Evolutionary conservation across 257 asterid genomes (phyloP), one percentile per base, ranked within the genome.

Genomic region (Gardenia jasminoides): DNA sequence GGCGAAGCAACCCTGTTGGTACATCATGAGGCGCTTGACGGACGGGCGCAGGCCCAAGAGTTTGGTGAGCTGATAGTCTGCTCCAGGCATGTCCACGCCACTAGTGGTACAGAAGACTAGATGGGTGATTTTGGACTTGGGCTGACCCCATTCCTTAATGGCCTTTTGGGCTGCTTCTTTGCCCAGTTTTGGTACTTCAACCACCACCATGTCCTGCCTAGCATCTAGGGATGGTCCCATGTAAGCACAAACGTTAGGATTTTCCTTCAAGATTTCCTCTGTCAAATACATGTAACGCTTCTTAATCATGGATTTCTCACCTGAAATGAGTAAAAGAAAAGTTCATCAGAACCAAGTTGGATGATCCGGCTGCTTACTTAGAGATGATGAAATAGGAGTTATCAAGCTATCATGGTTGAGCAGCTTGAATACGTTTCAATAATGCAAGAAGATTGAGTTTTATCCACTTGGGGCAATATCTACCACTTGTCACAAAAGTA

Each of bases 81-180:
- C 90, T 17, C 97, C 97, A 17, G 97, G 97, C 95, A 92, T 92
- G 91, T 92, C 97, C 67, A 93, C 95, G 48, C 97, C 97, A 82
- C 92, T 88, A 50, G 95, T 90, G 79, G 97, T 91, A 82, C 97
- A 93, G 83, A 93, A 93, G 10, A 93, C 79, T 9, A 93, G 77
- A 87, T 91, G 97, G 52, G 93, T 91, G 78, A 93, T 93, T 58
- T 88, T 90, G 6, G 97, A 91, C 17, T 93, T 93, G 10, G 98
- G 92, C 82, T 91, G 94, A 1, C 98, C 97, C 98, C 98, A 91
- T 67, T 93, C 98, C 39, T 89, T 91, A 75, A 93, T 90, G 0
- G 98, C 98, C 78, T 88, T 91, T 70, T 90, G 94, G 69, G 98
- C 93, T 0, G 98, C 98, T 46, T 93, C 98, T 70, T 90, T 93